Percentiles rank a stretch among this genome's conserved stretches.
Evolutionary conservation across 2,329 filamentous ascomycete species (phyloP).

Genomic region (Paracamarosporium sp.): DNA sequence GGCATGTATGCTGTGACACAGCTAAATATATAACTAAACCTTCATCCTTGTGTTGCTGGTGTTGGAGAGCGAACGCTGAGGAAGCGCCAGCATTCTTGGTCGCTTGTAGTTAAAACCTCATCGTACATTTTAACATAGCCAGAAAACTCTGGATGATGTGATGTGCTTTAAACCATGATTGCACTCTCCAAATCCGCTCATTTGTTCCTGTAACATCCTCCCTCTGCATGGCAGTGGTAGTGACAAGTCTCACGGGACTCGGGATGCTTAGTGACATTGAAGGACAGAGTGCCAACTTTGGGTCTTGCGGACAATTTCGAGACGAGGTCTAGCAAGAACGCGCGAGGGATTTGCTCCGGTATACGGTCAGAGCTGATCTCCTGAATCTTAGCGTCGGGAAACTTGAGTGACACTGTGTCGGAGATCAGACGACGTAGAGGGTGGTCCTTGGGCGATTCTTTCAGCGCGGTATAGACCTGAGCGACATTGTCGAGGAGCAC

Average conservation of each 20-base stretch:
- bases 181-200: neutral
- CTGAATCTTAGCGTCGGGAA: neutral
- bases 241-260: neutral
- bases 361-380: neutral
- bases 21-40: no score
- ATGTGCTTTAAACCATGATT: neutral
- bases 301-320: slow-evolving; percentile 4
- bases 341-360: neutral
- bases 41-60: no score
- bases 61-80: no score
- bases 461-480: slow-evolving; percentile 1
- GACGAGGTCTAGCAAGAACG: neutral
- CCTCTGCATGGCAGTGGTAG: slow-evolving; percentile 11
- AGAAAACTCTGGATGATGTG: no score
- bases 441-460: neutral
- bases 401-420: neutral
- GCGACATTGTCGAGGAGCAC: neutral
- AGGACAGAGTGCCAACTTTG: neutral
- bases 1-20: no score
- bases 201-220: slow-evolving; percentile 1
- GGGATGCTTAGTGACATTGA: neutral
- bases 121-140: neutral
- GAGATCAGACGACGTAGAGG: neutral
- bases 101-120: no score
- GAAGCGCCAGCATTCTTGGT: no score